Conservation (phyloP, 192 early-diverging fungal species). For the Umbelopsis vinacea region DNA sequence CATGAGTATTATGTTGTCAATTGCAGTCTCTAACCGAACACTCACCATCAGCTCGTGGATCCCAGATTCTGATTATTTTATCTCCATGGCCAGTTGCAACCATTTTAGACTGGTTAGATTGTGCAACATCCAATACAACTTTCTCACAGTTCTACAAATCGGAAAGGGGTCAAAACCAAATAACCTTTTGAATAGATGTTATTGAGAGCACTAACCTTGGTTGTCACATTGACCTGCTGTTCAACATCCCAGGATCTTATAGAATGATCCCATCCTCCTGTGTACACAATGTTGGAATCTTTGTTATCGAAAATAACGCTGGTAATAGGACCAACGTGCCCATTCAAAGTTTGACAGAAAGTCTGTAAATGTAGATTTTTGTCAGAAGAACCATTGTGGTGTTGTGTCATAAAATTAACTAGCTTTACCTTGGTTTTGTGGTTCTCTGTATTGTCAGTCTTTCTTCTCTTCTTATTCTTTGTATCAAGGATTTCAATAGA, state of each 20-base stretch:
- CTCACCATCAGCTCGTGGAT: constrained; percentile 74
- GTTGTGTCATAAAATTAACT: background rate
- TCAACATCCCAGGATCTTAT: constrained; percentile 91
- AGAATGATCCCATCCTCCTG: constrained; percentile 94
- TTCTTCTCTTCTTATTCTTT: constrained; percentile 51
- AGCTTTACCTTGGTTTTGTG: constrained; percentile 44
- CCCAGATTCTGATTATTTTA: constrained; percentile 85
- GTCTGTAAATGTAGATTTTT: constrained; percentile 29
- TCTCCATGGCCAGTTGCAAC: constrained; percentile 92
- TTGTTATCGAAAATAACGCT: constrained; percentile 70
- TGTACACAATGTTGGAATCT: constrained; percentile 70
- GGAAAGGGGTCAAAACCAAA: background rate
- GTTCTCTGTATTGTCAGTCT: constrained; percentile 50
- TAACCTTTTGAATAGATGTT: too few relatives aligned
- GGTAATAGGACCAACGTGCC: constrained; percentile 81
- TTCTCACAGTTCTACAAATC: constrained; percentile 79
- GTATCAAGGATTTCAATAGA: constrained; percentile 28
- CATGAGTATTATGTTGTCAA: background rate
- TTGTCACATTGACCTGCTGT: constrained; percentile 68
- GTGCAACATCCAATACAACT: constrained; percentile 74
- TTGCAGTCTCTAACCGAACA: background rate
- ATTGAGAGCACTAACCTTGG: constrained; percentile 57
- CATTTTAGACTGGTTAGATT: constrained; percentile 70
- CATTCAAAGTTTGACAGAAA: constrained; percentile 51
- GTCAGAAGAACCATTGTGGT: background rate